Base-by-base conservation (phyloP, 306 rosid species). In the Biancaea sappan region DNA sequence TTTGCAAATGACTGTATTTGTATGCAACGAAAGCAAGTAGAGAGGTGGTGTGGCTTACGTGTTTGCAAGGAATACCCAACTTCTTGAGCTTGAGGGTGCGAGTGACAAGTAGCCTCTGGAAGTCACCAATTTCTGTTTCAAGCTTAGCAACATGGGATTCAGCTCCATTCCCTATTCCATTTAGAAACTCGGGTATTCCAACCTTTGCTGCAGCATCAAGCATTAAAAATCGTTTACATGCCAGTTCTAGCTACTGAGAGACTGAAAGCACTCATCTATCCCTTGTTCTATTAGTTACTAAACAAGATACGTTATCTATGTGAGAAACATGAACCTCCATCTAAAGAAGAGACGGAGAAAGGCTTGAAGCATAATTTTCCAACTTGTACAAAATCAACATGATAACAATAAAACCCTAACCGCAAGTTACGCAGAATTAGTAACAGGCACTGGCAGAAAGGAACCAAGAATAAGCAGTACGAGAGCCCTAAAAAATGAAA, bases 51-150 rank as follows among this genome's bases (percentile, higher is more conserved):
- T 5, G 54, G 44, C 38, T 83, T 84, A 92, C 96, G 40, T 92
- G 92, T 85, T 92, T 90, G 86, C 91, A 87, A 73, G 96, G 96
- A 76, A 92, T 67, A 10, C 96, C 96, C 18, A 92, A 85, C 80
- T 92, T 88, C 85, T 88, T 92, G 63, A 92, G 87, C 83, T 84
- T 85, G 57, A 90, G 94, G 21, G 98, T 92, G 65, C 98, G 92
- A 60, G 89, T 85, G 43, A 85, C 88, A 8, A 92, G 94, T 51
- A 92, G 88, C 82, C 81, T 87, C 22, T 90, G 96, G 71, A 92
- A 85, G 74, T 88, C 98, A 46, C 94, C 96, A 16, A 92, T 79
- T 85, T 90, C 98, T 8, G 90, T 28, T 50, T 92, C 98, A 52
- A 90, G 86, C 81, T 92, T 92, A 8, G 92, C 79, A 14, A 81